phyloP scores from a whole-genome alignment of 2,329 filamentous ascomycete genomes.

The Cordyceps farinosa region DNA sequence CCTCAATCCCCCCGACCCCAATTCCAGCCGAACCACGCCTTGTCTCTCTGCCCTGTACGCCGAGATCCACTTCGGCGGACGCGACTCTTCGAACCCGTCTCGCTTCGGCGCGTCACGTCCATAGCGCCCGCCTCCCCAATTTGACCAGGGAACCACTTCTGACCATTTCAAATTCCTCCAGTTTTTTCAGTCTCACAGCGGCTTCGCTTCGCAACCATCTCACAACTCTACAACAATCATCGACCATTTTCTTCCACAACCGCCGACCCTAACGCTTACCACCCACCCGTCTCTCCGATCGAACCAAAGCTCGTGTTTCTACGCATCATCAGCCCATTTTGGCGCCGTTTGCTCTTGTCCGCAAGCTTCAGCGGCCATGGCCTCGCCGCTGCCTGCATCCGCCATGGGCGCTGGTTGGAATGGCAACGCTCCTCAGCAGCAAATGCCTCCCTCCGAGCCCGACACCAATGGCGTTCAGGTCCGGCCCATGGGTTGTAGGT shows the following conservation, averaged over 20 bases:
- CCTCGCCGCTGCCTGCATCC: constrained; percentile 36
- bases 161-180: constrained; percentile 14
- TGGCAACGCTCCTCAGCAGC: constrained; percentile 29
- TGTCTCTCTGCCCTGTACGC: constrained; percentile 12
- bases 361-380: constrained; percentile 32
- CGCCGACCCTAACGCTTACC: background rate
- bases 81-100: constrained; percentile 27
- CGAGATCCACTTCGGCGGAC: constrained; percentile 29
- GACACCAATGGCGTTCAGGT: constrained; percentile 53
- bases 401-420: constrained; percentile 31
- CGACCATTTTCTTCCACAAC: background rate
- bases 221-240: background rate
- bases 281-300: background rate
- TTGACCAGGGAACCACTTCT: constrained; percentile 24
- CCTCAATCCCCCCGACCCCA: constrained; percentile 5
- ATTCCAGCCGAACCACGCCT: constrained; percentile 4
- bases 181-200: background rate
- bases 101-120: constrained; percentile 36
- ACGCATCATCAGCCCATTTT: constrained; percentile 4
- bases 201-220: background rate
- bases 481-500: constrained; percentile 66
- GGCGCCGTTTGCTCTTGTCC: background rate
- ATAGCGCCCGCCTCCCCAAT: constrained; percentile 37
- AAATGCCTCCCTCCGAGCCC: constrained; percentile 28
- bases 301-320: background rate